Conservation (phyloP, 441 rosid species). For the Dalechampia spathulata region DNA sequence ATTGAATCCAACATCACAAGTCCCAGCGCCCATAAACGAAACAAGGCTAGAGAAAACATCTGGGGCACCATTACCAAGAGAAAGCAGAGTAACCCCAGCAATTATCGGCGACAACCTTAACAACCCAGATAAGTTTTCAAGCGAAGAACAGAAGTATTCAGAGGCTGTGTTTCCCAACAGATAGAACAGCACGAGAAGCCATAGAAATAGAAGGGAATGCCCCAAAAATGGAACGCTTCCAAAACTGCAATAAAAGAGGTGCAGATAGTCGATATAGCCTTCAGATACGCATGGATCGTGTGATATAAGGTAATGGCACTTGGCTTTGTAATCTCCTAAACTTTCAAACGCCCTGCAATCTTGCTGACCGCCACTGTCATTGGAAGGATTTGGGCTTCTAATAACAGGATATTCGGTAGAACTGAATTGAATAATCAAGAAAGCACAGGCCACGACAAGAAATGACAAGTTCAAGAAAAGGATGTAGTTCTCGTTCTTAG, state of each 20-base stretch:
- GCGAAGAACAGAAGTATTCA: slow-evolving; percentile 71
- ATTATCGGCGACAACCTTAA: slow-evolving; percentile 65
- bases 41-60: slow-evolving; percentile 76
- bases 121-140: slow-evolving; percentile 56
- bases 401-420: slow-evolving; percentile 17
- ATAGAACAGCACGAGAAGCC: slow-evolving; percentile 74
- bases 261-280: slow-evolving; percentile 61
- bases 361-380: background rate
- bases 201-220: slow-evolving; percentile 36
- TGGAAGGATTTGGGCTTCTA: slow-evolving; percentile 7
- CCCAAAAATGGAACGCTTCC: slow-evolving; percentile 44
- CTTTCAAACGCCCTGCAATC: slow-evolving; percentile 28
- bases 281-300: slow-evolving; percentile 43
- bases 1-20: slow-evolving; percentile 53
- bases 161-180: slow-evolving; percentile 79
- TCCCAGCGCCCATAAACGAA: slow-evolving; percentile 56
- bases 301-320: slow-evolving; percentile 41
- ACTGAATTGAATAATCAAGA: slow-evolving; percentile 17
- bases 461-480: slow-evolving; percentile 37
- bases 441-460: slow-evolving; percentile 24
- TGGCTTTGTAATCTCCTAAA: slow-evolving; percentile 34
- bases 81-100: slow-evolving; percentile 79
- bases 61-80: slow-evolving; percentile 87
- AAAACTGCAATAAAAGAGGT: slow-evolving; percentile 54
- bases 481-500: slow-evolving; percentile 18